phyloP scores from a whole-genome alignment of 2,329 filamentous ascomycete species.

The Phialocephala subalpina region DNA sequence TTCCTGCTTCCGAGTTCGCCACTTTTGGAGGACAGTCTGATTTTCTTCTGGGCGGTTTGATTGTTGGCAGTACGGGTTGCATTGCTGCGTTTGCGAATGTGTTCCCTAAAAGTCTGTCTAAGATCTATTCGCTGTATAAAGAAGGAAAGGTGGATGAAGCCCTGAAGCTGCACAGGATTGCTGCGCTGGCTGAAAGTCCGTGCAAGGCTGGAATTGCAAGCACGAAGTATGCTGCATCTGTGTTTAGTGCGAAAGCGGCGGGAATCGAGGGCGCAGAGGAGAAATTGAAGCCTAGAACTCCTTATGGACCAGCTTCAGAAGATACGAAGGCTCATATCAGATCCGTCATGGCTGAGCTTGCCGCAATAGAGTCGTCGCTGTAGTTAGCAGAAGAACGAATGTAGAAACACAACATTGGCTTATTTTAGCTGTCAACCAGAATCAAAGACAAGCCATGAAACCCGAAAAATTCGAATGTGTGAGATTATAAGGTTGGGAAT shows the following conservation, averaged over 20 bases:
- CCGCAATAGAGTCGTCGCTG: slow-evolving; percentile 14
- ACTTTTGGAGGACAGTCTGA: slow-evolving; percentile 67
- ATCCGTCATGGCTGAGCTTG: slow-evolving; percentile 22
- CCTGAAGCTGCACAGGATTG: slow-evolving; percentile 56
- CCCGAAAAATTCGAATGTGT: no score
- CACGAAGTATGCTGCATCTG: slow-evolving; percentile 61
- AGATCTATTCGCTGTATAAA: slow-evolving; percentile 58
- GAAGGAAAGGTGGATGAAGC: slow-evolving; percentile 57
- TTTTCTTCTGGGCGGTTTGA: slow-evolving; percentile 62
- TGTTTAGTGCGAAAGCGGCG: slow-evolving; percentile 57
- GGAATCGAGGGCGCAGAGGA: slow-evolving; percentile 59
- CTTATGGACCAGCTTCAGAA: slow-evolving; percentile 55
- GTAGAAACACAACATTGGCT: no score
- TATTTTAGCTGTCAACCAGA: no score
- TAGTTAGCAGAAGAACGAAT: slow-evolving; percentile 13
- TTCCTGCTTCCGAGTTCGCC: slow-evolving; percentile 56
- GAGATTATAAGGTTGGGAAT: no score
- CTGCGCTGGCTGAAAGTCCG: slow-evolving; percentile 59
- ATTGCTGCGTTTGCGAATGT: slow-evolving; percentile 66
- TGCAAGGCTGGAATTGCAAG: slow-evolving; percentile 61
- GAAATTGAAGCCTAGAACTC: slow-evolving; percentile 55
- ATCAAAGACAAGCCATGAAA: no score
- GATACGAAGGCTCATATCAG: slow-evolving; percentile 38
- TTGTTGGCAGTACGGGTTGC: slow-evolving; percentile 60
- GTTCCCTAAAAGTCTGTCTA: slow-evolving; percentile 58